Evolutionary conservation across 2,329 filamentous ascomycete species (phyloP), one percentile per base, ranked within the genome.

Genomic region (Tolypocladium cylindrosporum): DNA sequence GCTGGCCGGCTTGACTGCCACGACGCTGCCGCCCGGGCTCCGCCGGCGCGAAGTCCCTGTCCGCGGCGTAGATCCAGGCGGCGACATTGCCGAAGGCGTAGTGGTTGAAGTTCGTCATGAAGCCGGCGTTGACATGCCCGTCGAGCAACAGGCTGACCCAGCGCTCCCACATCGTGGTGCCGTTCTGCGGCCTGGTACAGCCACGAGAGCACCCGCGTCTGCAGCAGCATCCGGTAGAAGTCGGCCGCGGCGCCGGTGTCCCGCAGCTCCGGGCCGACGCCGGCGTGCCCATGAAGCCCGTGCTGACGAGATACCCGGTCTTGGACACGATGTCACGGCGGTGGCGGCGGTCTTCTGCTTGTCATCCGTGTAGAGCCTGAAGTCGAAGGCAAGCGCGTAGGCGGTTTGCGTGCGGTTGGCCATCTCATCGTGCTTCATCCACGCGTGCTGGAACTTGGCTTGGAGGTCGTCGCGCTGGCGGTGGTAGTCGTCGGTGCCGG

Each of bases 211-310:
- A 43, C n/a, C 4, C 41, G 41, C 41, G n/a, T 43, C 41, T 43
- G 41, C n/a, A 43, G 41, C n/a, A 43, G 41, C 41, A 43, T 21
- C n/a, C 21, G 41, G n/a, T 43, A 43, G 41, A 43, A 43, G n/a
- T 21, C 41, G 41, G 9, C n/a, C 10, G 41, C n/a, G 10, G 41
- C 41, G n/a, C 41, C 41, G 13, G 11, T 43, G n/a, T 21, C 41
- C 1, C 61, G 65, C 27, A 73, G 66, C 0, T 74, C 66, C 1
- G 69, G 67, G 0, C 69, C 66, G 0, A 77, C 1, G 72, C 63
- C 0, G 75, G 75, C 0, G 75, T 79, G 2, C 76, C 75, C 0
- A 75, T 75, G 56, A 78, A 77, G 3, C 75, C 75, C 0, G 75
- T 77, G 1, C 71, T 71, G 3, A 78, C 71, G 1, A 67, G 64